These are phyloP conservation scores for Xerophyta viscosa DNA, from an alignment of 106 monocot species.

Conservation along the genomic window DNA sequence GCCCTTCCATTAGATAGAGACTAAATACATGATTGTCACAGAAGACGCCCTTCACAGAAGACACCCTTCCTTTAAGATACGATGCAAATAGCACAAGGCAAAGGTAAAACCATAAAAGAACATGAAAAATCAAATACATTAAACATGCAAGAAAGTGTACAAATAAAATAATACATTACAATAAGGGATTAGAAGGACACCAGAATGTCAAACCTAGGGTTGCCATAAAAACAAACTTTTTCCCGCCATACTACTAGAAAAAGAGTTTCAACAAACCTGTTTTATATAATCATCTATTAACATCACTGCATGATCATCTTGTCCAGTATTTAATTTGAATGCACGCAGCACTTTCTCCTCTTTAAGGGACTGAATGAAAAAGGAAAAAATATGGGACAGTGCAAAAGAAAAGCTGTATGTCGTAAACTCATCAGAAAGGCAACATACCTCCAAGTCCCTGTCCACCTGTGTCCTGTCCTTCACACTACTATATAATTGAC, in stretches of 20 bases:
- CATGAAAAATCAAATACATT: no score
- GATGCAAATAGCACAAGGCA: no score
- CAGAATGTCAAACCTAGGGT: no score
- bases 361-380: constrained; percentile 49
- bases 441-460: constrained; percentile 73
- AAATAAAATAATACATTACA: no score
- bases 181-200: no score
- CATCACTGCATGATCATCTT: constrained; percentile 97
- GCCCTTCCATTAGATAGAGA: no score
- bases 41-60: no score
- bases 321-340: constrained; percentile 86
- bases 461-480: constrained; percentile 92
- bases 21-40: no score
- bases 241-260: no score
- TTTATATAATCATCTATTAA: constrained; percentile 74
- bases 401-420: neutral
- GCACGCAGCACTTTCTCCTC: constrained; percentile 61
- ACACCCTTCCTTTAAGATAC: no score
- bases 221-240: no score
- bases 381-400: neutral
- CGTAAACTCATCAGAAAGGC: neutral
- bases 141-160: neutral
- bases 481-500: constrained; percentile 78
- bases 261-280: constrained; percentile 51
- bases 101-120: no score